phyloP scores from a whole-genome alignment of 169 alveolate species.

The Plasmodium coatneyi region DNA sequence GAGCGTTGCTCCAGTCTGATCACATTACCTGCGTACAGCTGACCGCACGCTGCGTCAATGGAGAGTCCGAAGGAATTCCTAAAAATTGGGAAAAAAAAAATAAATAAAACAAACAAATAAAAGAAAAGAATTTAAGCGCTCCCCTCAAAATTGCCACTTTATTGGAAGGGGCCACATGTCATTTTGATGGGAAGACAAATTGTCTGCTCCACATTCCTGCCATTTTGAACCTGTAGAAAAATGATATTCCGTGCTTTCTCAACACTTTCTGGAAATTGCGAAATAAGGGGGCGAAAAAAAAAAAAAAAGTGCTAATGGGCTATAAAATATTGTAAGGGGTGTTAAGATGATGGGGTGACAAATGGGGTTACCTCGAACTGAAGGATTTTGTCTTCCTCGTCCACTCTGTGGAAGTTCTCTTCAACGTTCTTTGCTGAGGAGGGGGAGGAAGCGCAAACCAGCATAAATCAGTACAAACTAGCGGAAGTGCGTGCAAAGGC shows the following conservation, averaged over 20 bases:
- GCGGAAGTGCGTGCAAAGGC: neutral
- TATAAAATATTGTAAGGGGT: neutral
- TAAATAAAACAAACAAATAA: neutral
- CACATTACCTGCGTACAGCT: constrained; percentile 82
- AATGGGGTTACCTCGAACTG: constrained; percentile 47
- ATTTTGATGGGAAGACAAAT: neutral
- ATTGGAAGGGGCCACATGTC: neutral
- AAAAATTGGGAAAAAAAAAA: neutral
- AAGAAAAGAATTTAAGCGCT: neutral
- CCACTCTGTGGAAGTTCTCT: constrained; percentile 47
- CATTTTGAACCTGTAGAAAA: constrained; percentile 56
- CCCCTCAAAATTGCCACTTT: neutral
- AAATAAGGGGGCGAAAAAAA: neutral
- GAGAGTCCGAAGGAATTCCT: constrained; percentile 87
- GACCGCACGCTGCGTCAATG: constrained; percentile 91
- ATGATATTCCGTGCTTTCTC: constrained; percentile 57
- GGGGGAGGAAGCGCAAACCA: neutral
- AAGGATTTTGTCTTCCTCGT: constrained; percentile 48
- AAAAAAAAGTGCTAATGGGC: neutral
- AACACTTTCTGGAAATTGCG: constrained; percentile 36
- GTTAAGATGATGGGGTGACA: neutral
- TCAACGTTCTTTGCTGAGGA: constrained; percentile 50
- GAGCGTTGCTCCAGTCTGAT: neutral
- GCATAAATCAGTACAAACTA: neutral
- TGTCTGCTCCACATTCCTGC: neutral